Evolutionary conservation across 305 asterid genomes (phyloP), one percentile per base, ranked within the genome.

Genomic region (Plantago coronopus): DNA sequence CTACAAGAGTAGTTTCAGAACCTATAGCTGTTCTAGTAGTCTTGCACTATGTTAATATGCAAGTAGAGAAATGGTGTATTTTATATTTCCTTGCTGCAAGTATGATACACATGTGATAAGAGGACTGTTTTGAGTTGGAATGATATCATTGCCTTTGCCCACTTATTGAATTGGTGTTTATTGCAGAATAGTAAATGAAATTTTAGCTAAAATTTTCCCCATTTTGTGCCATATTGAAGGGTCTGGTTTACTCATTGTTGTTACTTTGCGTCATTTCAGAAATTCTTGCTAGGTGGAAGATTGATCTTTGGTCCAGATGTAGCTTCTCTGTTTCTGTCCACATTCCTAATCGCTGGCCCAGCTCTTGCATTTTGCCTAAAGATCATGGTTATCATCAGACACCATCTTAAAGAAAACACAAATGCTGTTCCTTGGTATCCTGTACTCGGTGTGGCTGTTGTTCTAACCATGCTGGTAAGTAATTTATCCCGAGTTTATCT

Each of bases 301-400:
- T 73, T 89, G 84, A 57, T 89, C 54, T 84, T 89, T 64, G 97
- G 97, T 34, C 95, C 97, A 13, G 97, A 89, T 46, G 89, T 74
- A 53, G 65, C 85, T 56, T 81, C 95, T 47, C 69, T 89, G 79
- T 79, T 78, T 69, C 68, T 89, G 40, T 76, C 95, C 55, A 58
- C 70, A 57, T 65, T 79, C 62, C 72, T 84, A 14, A 79, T 89
- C 62, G 79, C 74, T 16, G 81, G 83, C 58, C 95, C 97, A 1
- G 79, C 86, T 20, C 54, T 80, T 42, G 85, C 83, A 20, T 86
- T 89, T 72, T 86, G 88, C 72, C 25, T 80, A 49, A 83, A 79
- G 64, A 68, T 83, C 43, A 60, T 56, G 38, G 49, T 68, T 55
- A 48, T 70, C 46, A 83, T 80, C 67, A 73, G 55, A 53, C 65